A percentile compares a stretch with the other conserved stretches of the same genome.
These are phyloP conservation scores for Blastobotrys raffinosifermentans DNA, from an alignment of 1,139 yeast species.

Conservation along the genomic window DNA sequence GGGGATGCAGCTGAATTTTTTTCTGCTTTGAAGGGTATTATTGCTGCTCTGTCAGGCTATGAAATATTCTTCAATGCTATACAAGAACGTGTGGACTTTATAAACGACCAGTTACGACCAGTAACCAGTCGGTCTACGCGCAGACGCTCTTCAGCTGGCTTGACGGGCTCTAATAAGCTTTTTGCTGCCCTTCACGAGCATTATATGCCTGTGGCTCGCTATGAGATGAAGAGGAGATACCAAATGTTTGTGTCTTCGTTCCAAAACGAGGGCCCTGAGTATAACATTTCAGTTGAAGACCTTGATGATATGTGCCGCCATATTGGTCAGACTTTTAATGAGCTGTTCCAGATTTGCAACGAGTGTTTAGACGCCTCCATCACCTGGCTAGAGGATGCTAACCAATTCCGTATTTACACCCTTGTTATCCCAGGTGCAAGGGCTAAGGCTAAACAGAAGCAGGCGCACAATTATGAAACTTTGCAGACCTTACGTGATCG, in stretches of 20 bases:
- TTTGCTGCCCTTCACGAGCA: slow-evolving; percentile 1
- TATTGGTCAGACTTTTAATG: slow-evolving; percentile 13
- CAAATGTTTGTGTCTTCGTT: background rate
- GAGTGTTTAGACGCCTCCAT: slow-evolving; percentile 12
- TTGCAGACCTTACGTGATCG: slow-evolving; percentile 7
- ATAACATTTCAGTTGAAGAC: slow-evolving; percentile 13
- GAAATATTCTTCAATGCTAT: slow-evolving; percentile 17
- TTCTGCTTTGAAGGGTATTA: slow-evolving; percentile 12
- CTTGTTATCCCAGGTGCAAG: slow-evolving; percentile 7
- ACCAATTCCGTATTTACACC: slow-evolving; percentile 15
- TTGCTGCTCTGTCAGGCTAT: slow-evolving; percentile 15
- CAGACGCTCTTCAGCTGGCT: background rate
- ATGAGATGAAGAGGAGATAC: background rate
- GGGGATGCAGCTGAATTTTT: slow-evolving; percentile 20
- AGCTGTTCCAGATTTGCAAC: slow-evolving; percentile 12
- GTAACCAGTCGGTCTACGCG: background rate
- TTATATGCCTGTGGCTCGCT: background rate
- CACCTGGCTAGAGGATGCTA: slow-evolving; percentile 22
- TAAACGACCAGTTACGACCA: slow-evolving; percentile 2
- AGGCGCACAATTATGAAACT: slow-evolving; percentile 7
- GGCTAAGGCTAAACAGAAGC: slow-evolving; percentile 9
- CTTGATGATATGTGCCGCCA: slow-evolving; percentile 18
- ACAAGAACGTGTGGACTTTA: slow-evolving; percentile 14
- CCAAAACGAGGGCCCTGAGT: background rate
- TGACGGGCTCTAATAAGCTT: background rate